phyloP scores from a whole-genome alignment of 192 early-diverging fungal species.

The Radiomyces spectabilis region DNA sequence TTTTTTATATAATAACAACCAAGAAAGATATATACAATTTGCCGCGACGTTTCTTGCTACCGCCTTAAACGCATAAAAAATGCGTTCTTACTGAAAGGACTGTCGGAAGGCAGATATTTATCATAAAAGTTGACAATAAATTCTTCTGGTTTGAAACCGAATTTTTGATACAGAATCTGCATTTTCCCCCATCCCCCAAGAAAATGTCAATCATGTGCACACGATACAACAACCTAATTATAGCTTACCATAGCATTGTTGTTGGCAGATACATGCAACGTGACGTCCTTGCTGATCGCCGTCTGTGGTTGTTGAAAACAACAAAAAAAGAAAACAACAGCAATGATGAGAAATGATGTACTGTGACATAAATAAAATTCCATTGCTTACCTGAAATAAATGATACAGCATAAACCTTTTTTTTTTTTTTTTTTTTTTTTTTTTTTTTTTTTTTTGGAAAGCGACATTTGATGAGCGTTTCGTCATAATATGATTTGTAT shows the following conservation, averaged over 20 bases:
- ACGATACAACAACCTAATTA: too few relatives aligned
- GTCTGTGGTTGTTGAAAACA: slow-evolving; percentile 21
- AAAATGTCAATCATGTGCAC: not conserved
- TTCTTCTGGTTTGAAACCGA: slow-evolving; percentile 92
- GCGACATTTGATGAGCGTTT: too few relatives aligned
- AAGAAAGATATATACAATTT: too few relatives aligned
- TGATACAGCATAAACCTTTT: slow-evolving; percentile 51
- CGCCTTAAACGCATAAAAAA: slow-evolving; percentile 78
- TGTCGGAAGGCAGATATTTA: slow-evolving; percentile 72
- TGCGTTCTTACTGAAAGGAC: slow-evolving; percentile 73
- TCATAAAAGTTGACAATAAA: slow-evolving; percentile 89
- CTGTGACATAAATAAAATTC: too few relatives aligned
- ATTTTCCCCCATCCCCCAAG: too few relatives aligned
- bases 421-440: not conserved
- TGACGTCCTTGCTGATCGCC: slow-evolving; percentile 70
- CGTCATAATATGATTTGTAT: too few relatives aligned
- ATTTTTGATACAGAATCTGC: slow-evolving; percentile 80
- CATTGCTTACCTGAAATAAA: slow-evolving; percentile 56
- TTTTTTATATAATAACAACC: too few relatives aligned
- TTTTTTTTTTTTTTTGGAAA: too few relatives aligned
- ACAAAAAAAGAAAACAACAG: not conserved
- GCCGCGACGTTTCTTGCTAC: too few relatives aligned
- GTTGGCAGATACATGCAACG: slow-evolving; percentile 87
- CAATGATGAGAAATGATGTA: slow-evolving; percentile 1
- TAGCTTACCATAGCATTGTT: slow-evolving; percentile 85